Base-by-base conservation (phyloP, 176 grass and related monocot genomes). In the Alopecurus myosuroides region DNA sequence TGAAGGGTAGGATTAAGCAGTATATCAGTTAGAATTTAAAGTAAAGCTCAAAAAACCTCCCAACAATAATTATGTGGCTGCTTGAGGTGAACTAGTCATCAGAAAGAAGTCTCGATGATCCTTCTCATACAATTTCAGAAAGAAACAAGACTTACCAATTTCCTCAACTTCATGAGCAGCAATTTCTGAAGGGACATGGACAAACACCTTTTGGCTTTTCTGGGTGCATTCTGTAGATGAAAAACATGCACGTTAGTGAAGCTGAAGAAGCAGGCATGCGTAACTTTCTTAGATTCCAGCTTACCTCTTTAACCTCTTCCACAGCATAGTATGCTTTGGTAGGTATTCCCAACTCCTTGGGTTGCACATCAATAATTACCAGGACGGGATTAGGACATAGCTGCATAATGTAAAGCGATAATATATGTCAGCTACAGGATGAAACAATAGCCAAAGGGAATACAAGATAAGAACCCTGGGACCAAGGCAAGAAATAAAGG, bases 131-230 rank as follows among this genome's bases (percentile, higher is more conserved):
- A 72, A 61, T 30, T 55, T 72, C 4, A 72, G 29, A 66, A 18
- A 17, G 19, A 3, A 65, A 83, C 7, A 34, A 83, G 66, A n/a
- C 51, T 37, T 95, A 98, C 93, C 96, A 0, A 98, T 95, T 92
- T 98, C 96, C 77, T 98, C 96, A 26, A 95, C 96, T 90, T 98
- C 93, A n/a, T n/a, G n/a, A n/a, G n/a, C n/a, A n/a, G n/a, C n/a
- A n/a, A n/a, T n/a, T n/a, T n/a, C n/a, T n/a, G n/a, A n/a, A n/a
- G n/a, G n/a, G n/a, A n/a, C n/a, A n/a, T n/a, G n/a, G n/a, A n/a
- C n/a, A n/a, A n/a, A n/a, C n/a, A n/a, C n/a, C n/a, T n/a, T n/a
- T n/a, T n/a, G n/a, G n/a, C n/a, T n/a, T n/a, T n/a, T n/a, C n/a
- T n/a, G n/a, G n/a, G n/a, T n/a, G n/a, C n/a, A n/a, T n/a, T n/a